Evolutionary conservation across 1,139 yeast genomes (phyloP).

Genomic region (Pichiaceae sp.): DNA sequence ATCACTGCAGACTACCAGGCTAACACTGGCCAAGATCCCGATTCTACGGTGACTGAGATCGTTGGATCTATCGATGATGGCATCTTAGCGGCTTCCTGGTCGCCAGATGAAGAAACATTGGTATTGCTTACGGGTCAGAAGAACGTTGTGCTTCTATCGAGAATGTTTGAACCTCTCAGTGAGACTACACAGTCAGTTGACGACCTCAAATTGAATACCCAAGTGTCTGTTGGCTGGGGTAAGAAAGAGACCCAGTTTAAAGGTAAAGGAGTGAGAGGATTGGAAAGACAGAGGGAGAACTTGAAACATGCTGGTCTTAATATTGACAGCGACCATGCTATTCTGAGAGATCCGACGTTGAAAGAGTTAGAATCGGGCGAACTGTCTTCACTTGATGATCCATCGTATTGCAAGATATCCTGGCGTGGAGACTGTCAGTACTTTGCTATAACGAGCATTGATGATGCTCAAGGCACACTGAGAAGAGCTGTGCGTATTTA

Average conservation of each 20-base stretch:
- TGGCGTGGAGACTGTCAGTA: conserved; percentile 97
- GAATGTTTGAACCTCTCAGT: conserved; percentile 72
- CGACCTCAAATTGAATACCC: conserved; percentile 64
- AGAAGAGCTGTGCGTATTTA: conserved; percentile 83
- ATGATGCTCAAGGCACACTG: conserved; percentile 35
- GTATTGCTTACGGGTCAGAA: conserved; percentile 58
- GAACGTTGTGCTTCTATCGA: conserved; percentile 59
- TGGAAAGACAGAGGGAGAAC: conserved; percentile 46
- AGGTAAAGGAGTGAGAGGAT: conserved; percentile 86
- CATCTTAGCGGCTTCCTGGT: conserved; percentile 72
- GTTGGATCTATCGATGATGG: conserved; percentile 84
- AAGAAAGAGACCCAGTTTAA: conserved; percentile 93
- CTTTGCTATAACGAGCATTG: conserved; percentile 62
- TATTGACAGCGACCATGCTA: conserved; percentile 44
- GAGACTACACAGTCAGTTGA: conserved; percentile 52
- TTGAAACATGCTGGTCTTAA: conserved; percentile 59
- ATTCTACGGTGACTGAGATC: conserved; percentile 53
- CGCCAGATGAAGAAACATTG: conserved; percentile 84
- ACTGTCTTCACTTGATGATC: conserved; percentile 43
- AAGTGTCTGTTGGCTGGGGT: conserved; percentile 99
- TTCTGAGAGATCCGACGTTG: conserved; percentile 88
- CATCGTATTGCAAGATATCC: conserved; percentile 39
- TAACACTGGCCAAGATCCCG: conserved; percentile 35
- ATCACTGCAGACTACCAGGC: conserved; percentile 46
- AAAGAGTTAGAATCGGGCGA: conserved; percentile 64